Conservation (phyloP, 192 early-diverging fungal species). For the Glomus cerebriforme region DNA sequence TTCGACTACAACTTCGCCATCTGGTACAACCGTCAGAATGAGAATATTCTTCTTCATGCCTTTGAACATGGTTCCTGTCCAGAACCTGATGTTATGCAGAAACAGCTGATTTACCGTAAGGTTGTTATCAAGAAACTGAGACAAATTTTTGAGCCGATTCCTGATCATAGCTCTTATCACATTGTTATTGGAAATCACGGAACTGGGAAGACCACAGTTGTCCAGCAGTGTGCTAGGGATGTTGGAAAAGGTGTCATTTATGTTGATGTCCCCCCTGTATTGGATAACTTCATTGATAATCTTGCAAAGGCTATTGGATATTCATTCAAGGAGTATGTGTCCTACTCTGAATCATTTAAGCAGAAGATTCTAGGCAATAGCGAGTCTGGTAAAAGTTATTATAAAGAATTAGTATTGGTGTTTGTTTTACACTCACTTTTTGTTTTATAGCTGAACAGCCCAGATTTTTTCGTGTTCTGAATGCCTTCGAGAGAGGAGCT, state of each 20-base stretch:
- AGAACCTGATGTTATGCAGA: background rate
- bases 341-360: background rate
- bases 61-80: constrained; percentile 23
- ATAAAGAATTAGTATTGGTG: constrained; percentile 19
- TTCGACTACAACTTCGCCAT: background rate
- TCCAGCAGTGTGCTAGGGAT: constrained; percentile 15
- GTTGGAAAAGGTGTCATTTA: constrained; percentile 32
- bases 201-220: constrained; percentile 29
- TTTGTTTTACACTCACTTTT: constrained; percentile 27
- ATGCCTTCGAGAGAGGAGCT: constrained; percentile 20
- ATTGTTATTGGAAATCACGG: constrained; percentile 14
- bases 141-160: constrained; percentile 8
- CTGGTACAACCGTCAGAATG: constrained; percentile 2
- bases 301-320: constrained; percentile 28
- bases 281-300: constrained; percentile 25
- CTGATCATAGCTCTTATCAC: constrained; percentile 14
- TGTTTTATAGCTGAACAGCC: constrained; percentile 16
- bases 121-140: constrained; percentile 22
- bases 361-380: background rate
- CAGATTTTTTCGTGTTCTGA: constrained; percentile 7
- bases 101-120: constrained; percentile 1
- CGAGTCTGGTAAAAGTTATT: constrained; percentile 14
- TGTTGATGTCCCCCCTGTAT: constrained; percentile 25
- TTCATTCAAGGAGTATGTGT: constrained; percentile 6
- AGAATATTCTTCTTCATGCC: constrained; percentile 14